Evolutionary conservation across 2,329 filamentous ascomycete genomes (phyloP), one percentile per base, ranked within the genome.

Genomic region (Elsinoe fawcettii): DNA sequence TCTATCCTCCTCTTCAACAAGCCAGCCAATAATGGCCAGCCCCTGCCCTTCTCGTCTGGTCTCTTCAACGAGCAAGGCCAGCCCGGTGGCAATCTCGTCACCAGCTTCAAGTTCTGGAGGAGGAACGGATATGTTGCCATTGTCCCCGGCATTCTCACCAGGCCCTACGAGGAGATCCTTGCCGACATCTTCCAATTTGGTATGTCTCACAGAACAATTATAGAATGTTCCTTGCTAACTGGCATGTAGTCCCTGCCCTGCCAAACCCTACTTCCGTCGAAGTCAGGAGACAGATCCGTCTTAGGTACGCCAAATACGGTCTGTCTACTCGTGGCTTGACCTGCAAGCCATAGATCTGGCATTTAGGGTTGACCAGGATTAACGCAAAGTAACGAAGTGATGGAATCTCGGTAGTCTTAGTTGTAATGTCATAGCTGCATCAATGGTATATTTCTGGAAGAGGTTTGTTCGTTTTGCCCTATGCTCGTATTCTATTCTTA

Each of bases 121-220:
- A 30, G 49, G 14, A 30, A 53, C 14, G 49, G 49, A 3, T 53
- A 53, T 16, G 12, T 30, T 39, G 30, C 49, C 8, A 20, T 53
- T 12, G 49, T 53, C 16, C 20, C 49, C n/a, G 49, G 49, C 20
- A 53, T 53, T 12, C 22, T 53, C 18, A 36, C 30, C 30, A 53
- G 32, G 32, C 49, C 49, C 7, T 53, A 53, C 32, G 49, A 53
- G 7, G 30, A 39, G 25, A 53, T 53, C 32, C 20, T 53, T 39
- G 49, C 49, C 18, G 49, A 53, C 16, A 53, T 53, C 49, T 53
- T 53, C 49, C 25, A 53, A 25, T 53, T 53, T 12, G 49, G 49
- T 53, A 37, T 23, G 20, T 53, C 9, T 36, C 11, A n/a, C 27
- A 16, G 7, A 23, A 20, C 8, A 9, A n/a, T 37, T 9, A 5